Evolutionary conservation across 2,329 filamentous ascomycete genomes (phyloP).

Genomic region (Colletotrichum echinochloae): DNA sequence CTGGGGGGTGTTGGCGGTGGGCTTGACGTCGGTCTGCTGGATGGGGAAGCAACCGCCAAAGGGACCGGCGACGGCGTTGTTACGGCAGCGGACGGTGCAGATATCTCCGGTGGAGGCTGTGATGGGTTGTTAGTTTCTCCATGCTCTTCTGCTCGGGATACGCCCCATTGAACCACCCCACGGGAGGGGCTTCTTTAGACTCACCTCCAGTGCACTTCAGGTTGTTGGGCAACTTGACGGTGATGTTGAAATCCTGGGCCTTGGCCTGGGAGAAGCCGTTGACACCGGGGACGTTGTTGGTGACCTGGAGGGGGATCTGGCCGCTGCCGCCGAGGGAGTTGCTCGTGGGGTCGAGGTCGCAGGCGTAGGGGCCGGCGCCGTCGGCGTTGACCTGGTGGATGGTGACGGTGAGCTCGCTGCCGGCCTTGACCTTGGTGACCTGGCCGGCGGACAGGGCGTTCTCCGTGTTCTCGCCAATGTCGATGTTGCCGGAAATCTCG

Average conservation of each 20-base stretch:
- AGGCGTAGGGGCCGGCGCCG: slow-evolving; percentile 66
- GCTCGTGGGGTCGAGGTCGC: slow-evolving; percentile 63
- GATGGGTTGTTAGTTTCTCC: slow-evolving; percentile 22
- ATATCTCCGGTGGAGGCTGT: slow-evolving; percentile 67
- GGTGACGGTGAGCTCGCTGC: slow-evolving; percentile 58
- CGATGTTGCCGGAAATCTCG: slow-evolving; percentile 70
- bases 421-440: slow-evolving; percentile 63
- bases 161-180: too few relatives aligned
- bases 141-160: too few relatives aligned
- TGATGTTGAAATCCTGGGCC: slow-evolving; percentile 67
- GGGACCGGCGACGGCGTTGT: slow-evolving; percentile 67
- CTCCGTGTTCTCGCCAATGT: slow-evolving; percentile 68
- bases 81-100: slow-evolving; percentile 70
- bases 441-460: slow-evolving; percentile 58
- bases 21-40: slow-evolving; percentile 61
- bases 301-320: slow-evolving; percentile 61
- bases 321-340: slow-evolving; percentile 58
- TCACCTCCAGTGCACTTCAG: slow-evolving; percentile 64
- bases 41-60: slow-evolving; percentile 70
- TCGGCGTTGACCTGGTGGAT: slow-evolving; percentile 68
- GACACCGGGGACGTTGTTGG: slow-evolving; percentile 69
- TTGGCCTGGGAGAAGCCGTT: slow-evolving; percentile 70
- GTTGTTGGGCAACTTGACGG: slow-evolving; percentile 62
- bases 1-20: slow-evolving; percentile 57
- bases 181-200: slow-evolving; percentile 40